Conservation (phyloP, 352 stramenopile species). For the Pythium monospermum region DNA sequence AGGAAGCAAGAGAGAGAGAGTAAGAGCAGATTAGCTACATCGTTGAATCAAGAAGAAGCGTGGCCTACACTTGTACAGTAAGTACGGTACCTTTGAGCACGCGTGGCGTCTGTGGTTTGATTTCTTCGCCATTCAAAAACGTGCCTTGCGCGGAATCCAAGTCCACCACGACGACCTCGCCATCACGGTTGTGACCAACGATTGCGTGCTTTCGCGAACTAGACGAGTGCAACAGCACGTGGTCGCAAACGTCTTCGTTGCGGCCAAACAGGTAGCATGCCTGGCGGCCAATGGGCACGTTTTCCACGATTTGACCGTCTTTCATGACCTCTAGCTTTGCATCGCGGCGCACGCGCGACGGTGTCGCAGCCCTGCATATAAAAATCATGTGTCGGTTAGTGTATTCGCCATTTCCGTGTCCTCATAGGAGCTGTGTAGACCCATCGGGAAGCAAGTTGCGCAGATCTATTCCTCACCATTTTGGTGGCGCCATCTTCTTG, state of each 20-base stretch:
- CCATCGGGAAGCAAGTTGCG: too few species aligned
- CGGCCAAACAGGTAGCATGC: conserved; percentile 71
- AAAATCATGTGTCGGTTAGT: too few species aligned
- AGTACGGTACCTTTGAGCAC: conserved; percentile 29
- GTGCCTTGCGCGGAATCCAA: conserved; percentile 82
- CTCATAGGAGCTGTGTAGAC: too few species aligned
- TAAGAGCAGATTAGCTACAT: not conserved
- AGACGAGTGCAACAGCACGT: conserved; percentile 70
- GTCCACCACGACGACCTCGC: conserved; percentile 57
- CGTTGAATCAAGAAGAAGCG: not conserved
- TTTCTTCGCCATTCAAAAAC: conserved; percentile 68
- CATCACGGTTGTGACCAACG: conserved; percentile 60
- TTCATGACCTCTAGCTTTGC: conserved; percentile 54
- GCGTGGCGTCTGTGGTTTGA: conserved; percentile 40
- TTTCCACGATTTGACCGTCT: conserved; percentile 34
- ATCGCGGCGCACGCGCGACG: conserved; percentile 34
- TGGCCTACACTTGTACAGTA: not conserved
- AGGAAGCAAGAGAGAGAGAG: too few species aligned
- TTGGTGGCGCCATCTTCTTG: too few species aligned
- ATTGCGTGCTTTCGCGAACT: conserved; percentile 79
- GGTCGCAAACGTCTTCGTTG: conserved; percentile 71
- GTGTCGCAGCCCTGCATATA: conserved; percentile 55
- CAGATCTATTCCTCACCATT: too few species aligned
- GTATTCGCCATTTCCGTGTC: too few species aligned
- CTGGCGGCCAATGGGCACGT: conserved; percentile 37